These are phyloP conservation scores for Myriosclerotinia duriaeana DNA, from an alignment of 2,329 filamentous ascomycete genomes.

Conservation along the genomic window DNA sequence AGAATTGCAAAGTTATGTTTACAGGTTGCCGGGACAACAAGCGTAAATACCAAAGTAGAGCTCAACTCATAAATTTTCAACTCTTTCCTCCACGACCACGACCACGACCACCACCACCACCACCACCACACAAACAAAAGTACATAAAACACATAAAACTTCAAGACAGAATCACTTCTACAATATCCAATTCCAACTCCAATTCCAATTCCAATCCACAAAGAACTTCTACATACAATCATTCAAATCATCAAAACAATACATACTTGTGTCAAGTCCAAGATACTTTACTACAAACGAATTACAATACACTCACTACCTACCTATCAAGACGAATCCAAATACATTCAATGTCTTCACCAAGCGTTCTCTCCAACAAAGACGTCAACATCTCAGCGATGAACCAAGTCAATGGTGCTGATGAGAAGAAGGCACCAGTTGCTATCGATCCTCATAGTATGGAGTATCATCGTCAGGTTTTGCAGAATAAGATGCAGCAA, in stretches of 20 bases:
- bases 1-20: slow-evolving; percentile 2
- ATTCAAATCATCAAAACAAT: not conserved
- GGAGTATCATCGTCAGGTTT: slow-evolving; percentile 75
- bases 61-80: slow-evolving; percentile 22
- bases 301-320: slow-evolving; percentile 1
- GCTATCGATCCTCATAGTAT: slow-evolving; percentile 58
- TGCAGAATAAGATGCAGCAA: slow-evolving; percentile 69
- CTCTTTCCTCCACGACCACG: slow-evolving; percentile 1
- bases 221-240: not conserved
- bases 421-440: slow-evolving; percentile 25
- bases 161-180: not conserved
- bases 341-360: slow-evolving; percentile 54
- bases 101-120: not conserved
- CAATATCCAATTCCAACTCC: slow-evolving; percentile 2
- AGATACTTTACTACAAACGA: not conserved
- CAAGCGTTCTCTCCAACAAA: slow-evolving; percentile 61
- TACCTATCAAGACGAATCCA: slow-evolving; percentile 16
- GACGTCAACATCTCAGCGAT: slow-evolving; percentile 60
- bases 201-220: not conserved
- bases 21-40: slow-evolving; percentile 14
- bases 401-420: slow-evolving; percentile 29
- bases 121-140: not conserved
- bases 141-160: slow-evolving; percentile 21
- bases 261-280: not conserved
- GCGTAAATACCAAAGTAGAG: slow-evolving; percentile 11